Conservation (phyloP, 2,329 filamentous ascomycete species). For the Nothopassalora personata region DNA sequence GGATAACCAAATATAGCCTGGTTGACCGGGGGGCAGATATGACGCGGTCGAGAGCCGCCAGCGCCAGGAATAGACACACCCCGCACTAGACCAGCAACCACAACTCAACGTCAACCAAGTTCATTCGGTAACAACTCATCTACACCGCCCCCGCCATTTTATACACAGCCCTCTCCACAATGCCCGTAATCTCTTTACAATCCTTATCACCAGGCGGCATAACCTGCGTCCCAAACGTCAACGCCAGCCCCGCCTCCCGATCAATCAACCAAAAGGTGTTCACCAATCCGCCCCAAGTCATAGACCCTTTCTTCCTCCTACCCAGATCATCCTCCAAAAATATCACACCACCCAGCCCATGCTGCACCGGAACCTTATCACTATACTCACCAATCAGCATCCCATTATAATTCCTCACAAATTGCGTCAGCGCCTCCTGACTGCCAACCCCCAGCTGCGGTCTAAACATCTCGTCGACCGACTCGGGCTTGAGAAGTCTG, state of each 20-base stretch:
- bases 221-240: constrained; percentile 42
- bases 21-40: no score
- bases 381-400: constrained; percentile 34
- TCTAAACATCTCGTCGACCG: constrained; percentile 44
- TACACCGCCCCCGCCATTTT: constrained; percentile 14
- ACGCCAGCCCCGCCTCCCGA: constrained; percentile 37
- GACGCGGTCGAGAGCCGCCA: no score
- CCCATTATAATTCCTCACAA: constrained; percentile 27
- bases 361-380: constrained; percentile 28
- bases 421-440: constrained; percentile 25
- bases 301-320: constrained; percentile 36
- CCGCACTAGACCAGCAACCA: no score
- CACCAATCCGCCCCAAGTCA: constrained; percentile 44
- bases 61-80: no score
- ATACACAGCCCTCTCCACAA: constrained; percentile 41
- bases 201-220: constrained; percentile 39
- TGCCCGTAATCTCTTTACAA: constrained; percentile 32
- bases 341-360: constrained; percentile 42
- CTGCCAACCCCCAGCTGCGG: constrained; percentile 39
- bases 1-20: no score
- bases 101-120: no score
- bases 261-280: constrained; percentile 46
- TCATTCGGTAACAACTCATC: no score
- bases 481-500: constrained; percentile 41
- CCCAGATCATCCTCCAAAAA: constrained; percentile 34